These are phyloP conservation scores for Sugiyamaella valdiviana DNA, from an alignment of 805 yeast species.

Conservation along the genomic window DNA sequence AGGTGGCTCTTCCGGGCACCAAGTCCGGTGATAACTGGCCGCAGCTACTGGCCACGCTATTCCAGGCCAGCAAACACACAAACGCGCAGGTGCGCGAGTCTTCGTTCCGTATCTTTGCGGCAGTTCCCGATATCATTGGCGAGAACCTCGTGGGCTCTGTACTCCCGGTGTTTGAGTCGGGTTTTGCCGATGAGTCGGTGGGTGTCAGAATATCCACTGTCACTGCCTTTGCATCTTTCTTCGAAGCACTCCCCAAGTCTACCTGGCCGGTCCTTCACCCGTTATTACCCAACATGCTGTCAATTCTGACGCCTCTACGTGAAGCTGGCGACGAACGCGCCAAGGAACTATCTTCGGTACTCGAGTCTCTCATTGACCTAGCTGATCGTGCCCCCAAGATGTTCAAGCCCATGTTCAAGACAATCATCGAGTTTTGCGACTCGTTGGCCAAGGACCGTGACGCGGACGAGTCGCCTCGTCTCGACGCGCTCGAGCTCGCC, in stretches of 20 bases:
- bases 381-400: conserved; percentile 92
- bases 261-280: conserved; percentile 74
- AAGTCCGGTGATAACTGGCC: conserved; percentile 55
- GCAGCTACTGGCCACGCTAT: conserved; percentile 67
- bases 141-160: conserved; percentile 45
- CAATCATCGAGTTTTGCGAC: conserved; percentile 81
- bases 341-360: conserved; percentile 74
- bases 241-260: conserved; percentile 70
- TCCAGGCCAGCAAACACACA: conserved; percentile 51
- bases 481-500: conserved; percentile 80
- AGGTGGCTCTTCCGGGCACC: conserved; percentile 57
- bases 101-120: conserved; percentile 79
- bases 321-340: conserved; percentile 63
- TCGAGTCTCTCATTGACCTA: conserved; percentile 82
- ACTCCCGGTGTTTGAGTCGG: conserved; percentile 67
- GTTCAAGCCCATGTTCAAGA: conserved; percentile 84
- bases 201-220: conserved; percentile 87
- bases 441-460: conserved; percentile 76
- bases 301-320: conserved; percentile 79
- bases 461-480: conserved; percentile 69
- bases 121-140: conserved; percentile 74
- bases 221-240: conserved; percentile 85
- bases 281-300: conserved; percentile 74
- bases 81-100: conserved; percentile 78
- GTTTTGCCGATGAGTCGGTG: conserved; percentile 74